Evolutionary conservation across 176 grass and related monocot species (phyloP).

Genomic region (Eragrostis curvula): DNA sequence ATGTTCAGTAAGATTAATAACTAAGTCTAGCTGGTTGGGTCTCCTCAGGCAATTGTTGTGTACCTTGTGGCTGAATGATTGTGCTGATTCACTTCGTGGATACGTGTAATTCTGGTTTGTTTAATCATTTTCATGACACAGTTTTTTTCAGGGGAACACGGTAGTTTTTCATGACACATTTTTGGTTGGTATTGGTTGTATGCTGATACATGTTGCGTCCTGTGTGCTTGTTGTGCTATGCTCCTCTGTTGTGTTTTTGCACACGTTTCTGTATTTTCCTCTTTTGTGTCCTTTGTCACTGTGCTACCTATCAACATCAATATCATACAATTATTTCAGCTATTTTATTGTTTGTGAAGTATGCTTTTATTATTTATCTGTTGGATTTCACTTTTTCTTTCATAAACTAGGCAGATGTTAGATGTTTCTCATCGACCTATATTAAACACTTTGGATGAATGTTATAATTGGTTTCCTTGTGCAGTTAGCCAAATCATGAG

Average conservation of each 20-base stretch:
- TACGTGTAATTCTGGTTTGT: neutral
- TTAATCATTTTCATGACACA: no score
- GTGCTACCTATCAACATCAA: neutral
- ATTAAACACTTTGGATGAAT: conserved; percentile 10
- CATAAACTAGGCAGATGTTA: neutral
- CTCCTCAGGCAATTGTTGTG: neutral
- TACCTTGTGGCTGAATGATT: conserved; percentile 13
- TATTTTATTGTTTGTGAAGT: neutral
- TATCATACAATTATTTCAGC: neutral
- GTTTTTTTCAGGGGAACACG: no score
- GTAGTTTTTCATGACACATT: neutral
- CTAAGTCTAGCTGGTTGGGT: neutral
- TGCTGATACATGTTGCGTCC: neutral
- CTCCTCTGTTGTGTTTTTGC: neutral
- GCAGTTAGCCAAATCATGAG: conserved; percentile 66
- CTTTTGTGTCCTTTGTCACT: neutral
- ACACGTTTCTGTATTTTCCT: neutral
- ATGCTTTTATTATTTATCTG: neutral
- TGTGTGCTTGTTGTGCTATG: neutral
- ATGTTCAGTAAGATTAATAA: no score
- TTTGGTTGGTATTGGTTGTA: neutral
- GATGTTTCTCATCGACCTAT: conserved; percentile 3
- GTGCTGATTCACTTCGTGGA: neutral
- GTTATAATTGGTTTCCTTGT: conserved; percentile 12
- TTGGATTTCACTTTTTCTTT: neutral